Evolutionary conservation across 1,284 basidiomycete genomes (phyloP).

Genomic region (Xerocomus nothofagi): DNA sequence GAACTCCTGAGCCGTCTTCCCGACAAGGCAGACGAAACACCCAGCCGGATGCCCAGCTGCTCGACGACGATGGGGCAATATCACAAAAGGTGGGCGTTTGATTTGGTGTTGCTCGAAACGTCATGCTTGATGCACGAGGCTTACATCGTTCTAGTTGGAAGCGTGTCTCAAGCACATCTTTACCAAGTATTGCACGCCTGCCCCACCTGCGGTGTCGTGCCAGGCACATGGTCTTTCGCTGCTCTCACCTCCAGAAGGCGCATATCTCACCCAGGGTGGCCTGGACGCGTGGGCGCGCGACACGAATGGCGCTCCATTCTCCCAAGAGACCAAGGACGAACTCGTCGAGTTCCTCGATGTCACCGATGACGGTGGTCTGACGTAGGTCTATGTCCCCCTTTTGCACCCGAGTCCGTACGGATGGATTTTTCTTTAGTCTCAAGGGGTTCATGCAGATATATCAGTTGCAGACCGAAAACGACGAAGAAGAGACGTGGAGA

Average conservation of each 20-base stretch:
- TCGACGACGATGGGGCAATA: slow-evolving; percentile 65
- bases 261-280: slow-evolving; percentile 56
- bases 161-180: slow-evolving; percentile 68
- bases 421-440: slow-evolving; percentile 45
- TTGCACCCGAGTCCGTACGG: background rate
- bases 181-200: slow-evolving; percentile 68
- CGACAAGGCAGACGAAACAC: slow-evolving; percentile 57
- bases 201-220: slow-evolving; percentile 25
- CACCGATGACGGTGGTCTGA: slow-evolving; percentile 67
- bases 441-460: slow-evolving; percentile 80
- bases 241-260: slow-evolving; percentile 53
- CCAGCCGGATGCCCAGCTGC: slow-evolving; percentile 42
- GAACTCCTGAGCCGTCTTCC: slow-evolving; percentile 61
- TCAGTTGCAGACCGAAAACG: slow-evolving; percentile 76
- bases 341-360: slow-evolving; percentile 73
- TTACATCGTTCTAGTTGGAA: slow-evolving; percentile 48
- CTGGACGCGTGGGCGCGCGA: slow-evolving; percentile 73
- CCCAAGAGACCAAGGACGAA: slow-evolving; percentile 74
- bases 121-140: background rate
- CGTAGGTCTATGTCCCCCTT: slow-evolving; percentile 46
- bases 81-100: slow-evolving; percentile 52
- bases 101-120: background rate
- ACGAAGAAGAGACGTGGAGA: slow-evolving; percentile 80
- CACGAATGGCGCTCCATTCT: slow-evolving; percentile 73
- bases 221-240: slow-evolving; percentile 26